Percentiles rank a stretch among this genome's conserved stretches.
Evolutionary conservation across 768 basidiomycete species (phyloP).

Genomic region (Amanita fuliginea): DNA sequence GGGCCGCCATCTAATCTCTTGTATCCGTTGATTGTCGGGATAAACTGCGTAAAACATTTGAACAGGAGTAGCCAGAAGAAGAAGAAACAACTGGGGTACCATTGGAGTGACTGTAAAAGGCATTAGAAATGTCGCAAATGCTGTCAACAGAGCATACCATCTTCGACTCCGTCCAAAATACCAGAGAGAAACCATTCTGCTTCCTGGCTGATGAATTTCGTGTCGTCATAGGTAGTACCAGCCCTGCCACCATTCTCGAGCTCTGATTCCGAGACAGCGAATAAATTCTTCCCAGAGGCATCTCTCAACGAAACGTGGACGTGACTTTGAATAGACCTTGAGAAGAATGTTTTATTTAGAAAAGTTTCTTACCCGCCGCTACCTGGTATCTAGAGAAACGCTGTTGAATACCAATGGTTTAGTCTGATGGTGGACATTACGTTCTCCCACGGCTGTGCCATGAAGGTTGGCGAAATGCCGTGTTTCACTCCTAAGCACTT

Average conservation of each 20-base stretch:
- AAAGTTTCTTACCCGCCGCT: constrained; percentile 70
- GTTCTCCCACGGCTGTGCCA: constrained; percentile 95
- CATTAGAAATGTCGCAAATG: not conserved
- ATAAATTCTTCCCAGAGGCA: constrained; percentile 59
- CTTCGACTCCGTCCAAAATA: constrained; percentile 77
- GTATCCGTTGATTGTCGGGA: constrained; percentile 93
- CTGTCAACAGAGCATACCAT: constrained; percentile 42
- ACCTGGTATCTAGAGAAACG: constrained; percentile 63
- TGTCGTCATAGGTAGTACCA: constrained; percentile 70
- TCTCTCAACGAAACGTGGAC: constrained; percentile 84
- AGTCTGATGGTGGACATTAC: constrained; percentile 31
- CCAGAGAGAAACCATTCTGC: constrained; percentile 93
- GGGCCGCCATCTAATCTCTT: constrained; percentile 97
- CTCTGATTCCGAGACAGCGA: constrained; percentile 59
- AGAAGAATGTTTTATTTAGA: not conserved
- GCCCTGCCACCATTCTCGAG: constrained; percentile 45
- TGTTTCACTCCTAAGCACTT: constrained; percentile 89
- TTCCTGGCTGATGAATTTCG: constrained; percentile 70
- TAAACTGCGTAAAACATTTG: constrained; percentile 33
- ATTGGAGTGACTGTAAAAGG: constrained; percentile 61
- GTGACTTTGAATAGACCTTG: constrained; percentile 39
- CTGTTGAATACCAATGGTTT: not conserved
- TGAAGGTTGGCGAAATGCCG: constrained; percentile 89
- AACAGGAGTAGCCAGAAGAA: not conserved
- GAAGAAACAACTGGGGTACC: constrained; percentile 27